Conservation (phyloP, 2,329 filamentous ascomycete genomes). For the Trichoderma arundinaceum region DNA sequence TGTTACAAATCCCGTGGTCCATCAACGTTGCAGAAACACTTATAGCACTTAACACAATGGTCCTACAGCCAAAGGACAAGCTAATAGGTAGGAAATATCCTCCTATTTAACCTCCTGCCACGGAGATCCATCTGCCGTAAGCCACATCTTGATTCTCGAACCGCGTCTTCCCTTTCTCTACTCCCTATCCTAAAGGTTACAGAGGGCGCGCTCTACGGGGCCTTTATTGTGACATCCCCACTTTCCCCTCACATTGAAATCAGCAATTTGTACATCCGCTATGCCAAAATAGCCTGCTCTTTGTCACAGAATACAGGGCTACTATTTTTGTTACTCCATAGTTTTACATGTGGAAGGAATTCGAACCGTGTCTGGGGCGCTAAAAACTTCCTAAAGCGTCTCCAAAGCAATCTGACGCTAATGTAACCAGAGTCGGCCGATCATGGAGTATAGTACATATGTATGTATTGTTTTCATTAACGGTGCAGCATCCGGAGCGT, state of each 20-base stretch:
- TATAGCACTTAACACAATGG: no score
- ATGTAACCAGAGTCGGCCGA: not conserved
- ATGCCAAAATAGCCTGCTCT: constrained; percentile 15
- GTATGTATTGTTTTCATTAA: not conserved
- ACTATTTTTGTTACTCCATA: no score
- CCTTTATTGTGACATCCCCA: not conserved
- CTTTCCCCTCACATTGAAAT: constrained; percentile 13
- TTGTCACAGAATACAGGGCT: constrained; percentile 1
- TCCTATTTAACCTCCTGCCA: not conserved
- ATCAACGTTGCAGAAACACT: no score
- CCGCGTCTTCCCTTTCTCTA: not conserved
- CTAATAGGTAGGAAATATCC: not conserved
- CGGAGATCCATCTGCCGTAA: not conserved
- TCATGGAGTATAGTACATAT: not conserved
- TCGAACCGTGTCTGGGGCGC: no score
- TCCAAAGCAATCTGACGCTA: not conserved
- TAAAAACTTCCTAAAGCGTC: not conserved
- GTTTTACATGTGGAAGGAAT: no score
- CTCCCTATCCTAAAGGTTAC: not conserved
- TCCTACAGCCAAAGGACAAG: not conserved
- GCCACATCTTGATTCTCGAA: not conserved
- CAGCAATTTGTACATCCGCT: constrained; percentile 1
- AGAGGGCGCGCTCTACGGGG: constrained; percentile 22
- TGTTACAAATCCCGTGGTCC: no score
- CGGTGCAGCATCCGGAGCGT: no score